Evolutionary conservation across 1,139 yeast genomes (phyloP), one percentile per base, ranked within the genome.

Genomic region (Blastobotrys raffinosifermentans): DNA sequence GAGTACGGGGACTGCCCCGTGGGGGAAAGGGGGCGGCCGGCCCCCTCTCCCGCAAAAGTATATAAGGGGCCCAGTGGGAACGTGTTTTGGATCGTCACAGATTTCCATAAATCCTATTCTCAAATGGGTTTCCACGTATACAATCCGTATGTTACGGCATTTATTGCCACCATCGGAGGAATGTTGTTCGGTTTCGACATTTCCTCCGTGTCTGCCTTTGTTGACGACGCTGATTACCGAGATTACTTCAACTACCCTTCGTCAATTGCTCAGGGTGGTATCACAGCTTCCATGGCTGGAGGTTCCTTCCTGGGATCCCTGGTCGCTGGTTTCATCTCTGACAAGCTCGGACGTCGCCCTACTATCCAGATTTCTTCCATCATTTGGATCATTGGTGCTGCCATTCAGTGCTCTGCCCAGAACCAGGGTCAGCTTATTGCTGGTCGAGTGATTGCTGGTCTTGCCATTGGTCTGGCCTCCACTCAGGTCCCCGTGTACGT

Each of bases 161-260:
- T 45, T 15, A 50, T 84, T 11, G 80, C 96, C 3, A 86, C 96
- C 19, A 79, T 87, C 40, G 89, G 96, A 3, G 96, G 96, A n/a
- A 81, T 86, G 67, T 78, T 89, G 79, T 89, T 89, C 61, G 97
- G 97, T 50, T 89, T 87, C 58, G 97, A 89, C 60, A 86, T 89
- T 34, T 86, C 96, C 4, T 80, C 94, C 4, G 96, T 96, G 2
- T 71, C 91, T 48, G 93, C 89, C 20, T 76, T 89, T 37, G 75
- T 87, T 32, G 84, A 85, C 13, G 74, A 79, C 7, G 86, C 79
- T 48, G 68, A 82, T 17, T 74, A 69, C 48, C 66, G 68, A 23
- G 63, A 66, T 37, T 59, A 45, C 41, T 63, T 63, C 50, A 47
- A 57, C 40, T 31, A 53, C 44, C 58, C 63, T 19, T 43, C 47